Base-by-base conservation (phyloP, 495 filamentous ascomycete genomes). In the Aspergillus wentii region DNA sequence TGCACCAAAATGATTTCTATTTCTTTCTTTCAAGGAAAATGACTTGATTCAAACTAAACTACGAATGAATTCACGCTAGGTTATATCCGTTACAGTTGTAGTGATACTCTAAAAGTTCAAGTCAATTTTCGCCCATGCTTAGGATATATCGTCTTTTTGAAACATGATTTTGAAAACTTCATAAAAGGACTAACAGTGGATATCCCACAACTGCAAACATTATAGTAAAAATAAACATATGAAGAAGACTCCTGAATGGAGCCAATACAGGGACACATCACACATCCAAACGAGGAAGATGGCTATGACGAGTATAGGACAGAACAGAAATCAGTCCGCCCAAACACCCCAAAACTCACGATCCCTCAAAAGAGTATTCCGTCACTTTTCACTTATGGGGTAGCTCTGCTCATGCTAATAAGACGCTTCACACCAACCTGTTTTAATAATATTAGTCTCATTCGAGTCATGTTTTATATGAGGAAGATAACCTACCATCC, bases 351-450 rank as follows among this genome's bases (percentile, higher is more conserved):
- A n/a, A n/a, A n/a, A n/a, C n/a, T n/a, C n/a, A n/a, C 22, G 22
- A 25, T 25, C 22, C 22, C 22, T 25, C 22, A 25, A 5, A 25
- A 25, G 5, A 25, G 22, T 10, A 25, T 10, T 6, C 10, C 10
- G 22, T 25, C 22, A 25, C 10, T 5, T 25, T 10, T n/a, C 35
- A 16, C 41, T 62, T 47, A 62, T 27, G 75, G 79, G 14, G 88
- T 92, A 30, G 76, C 83, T 57, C 82, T 82, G 68, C 87, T 92
- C 87, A 95, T 94, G 57, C 79, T 80, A 48, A 96, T 88, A 49
- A 96, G 71, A 38, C 91, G 78, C 69, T 94, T 96, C 17, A 96
- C 83, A 45, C 90, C 90, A 44, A 88, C 83, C 87, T 94, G 40
- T 40, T 30, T 39, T 17, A 31, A 19, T 26, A 35, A n/a, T 48